Base-by-base conservation (phyloP, 2,329 filamentous ascomycete species). In the Neospermospora avenae region DNA sequence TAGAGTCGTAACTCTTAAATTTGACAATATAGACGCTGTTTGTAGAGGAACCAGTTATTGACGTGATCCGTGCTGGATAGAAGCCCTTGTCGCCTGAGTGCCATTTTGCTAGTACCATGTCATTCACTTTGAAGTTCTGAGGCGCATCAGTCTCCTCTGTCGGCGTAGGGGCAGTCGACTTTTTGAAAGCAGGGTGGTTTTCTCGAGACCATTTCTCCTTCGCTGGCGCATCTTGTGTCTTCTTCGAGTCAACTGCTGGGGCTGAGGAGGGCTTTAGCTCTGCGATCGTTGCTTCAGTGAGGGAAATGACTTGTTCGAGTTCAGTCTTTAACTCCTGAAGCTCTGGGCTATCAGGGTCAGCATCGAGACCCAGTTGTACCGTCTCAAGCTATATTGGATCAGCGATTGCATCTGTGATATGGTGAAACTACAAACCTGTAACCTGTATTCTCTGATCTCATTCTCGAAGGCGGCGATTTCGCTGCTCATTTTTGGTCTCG, bases 21-120 rank as follows among this genome's bases (percentile, higher is more conserved):
- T 90, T 95, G 74, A 99, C 93, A 51, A 91, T 89, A 74, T 97
- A 99, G 65, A 97, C 90, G 37, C 93, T 93, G 55, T 91, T 90
- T 45, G 86, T 89, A n/a, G 88, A 87, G 8, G 92, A 96, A 60
- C 95, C 95, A 22, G 93, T 97, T 69, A 97, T 93, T 55, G 90
- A 93, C 55, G 91, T 93, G 74, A 99, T 96, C 70, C 91, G 88
- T 44, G 93, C 95, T 48, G 91, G 88, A 77, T 98, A 98, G 77
- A 93, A 97, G 24, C 84, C 84, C 71, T 90, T 91, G 75, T 99
- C 95, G 57, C 91, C 92, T 10, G 91, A 89, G 49, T 89, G 78
- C 91, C 93, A 99, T 76, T 93, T 93, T 49, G 93, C 95, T 74
- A 95, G 81, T 57, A 97, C 90, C 34, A 81, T 89, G 71, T 99